These are phyloP conservation scores for Coprinopsis strossmayeri DNA, from an alignment of 768 basidiomycete species.

Conservation along the genomic window DNA sequence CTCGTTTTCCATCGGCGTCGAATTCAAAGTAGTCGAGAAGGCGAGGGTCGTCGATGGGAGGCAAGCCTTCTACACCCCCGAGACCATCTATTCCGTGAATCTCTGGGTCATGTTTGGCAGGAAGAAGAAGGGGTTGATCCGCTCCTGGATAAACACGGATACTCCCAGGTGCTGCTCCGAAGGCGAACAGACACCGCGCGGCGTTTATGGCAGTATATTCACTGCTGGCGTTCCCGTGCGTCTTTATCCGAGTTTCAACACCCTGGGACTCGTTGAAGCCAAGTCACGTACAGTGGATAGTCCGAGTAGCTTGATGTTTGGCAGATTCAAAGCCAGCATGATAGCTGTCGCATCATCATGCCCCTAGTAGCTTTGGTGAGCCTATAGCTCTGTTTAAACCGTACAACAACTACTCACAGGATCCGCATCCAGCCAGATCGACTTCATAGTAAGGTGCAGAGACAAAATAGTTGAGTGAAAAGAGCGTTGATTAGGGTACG, in stretches of 20 bases:
- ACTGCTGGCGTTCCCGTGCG: conserved; percentile 72
- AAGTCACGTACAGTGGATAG: conserved; percentile 63
- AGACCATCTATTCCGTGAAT: conserved; percentile 84
- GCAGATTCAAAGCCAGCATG: conserved; percentile 63
- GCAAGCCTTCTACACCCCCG: conserved; percentile 78
- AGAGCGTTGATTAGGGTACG: background rate
- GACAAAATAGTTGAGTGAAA: background rate
- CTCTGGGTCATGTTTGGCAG: conserved; percentile 57
- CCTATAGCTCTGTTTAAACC: background rate
- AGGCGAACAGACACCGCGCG: conserved; percentile 69
- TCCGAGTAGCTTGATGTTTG: conserved; percentile 65
- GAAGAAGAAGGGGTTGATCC: conserved; percentile 57
- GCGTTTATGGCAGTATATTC: conserved; percentile 66
- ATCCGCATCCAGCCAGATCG: conserved; percentile 2
- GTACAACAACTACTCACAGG: background rate
- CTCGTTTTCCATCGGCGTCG: conserved; percentile 30
- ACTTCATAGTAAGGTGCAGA: background rate
- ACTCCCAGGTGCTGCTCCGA: conserved; percentile 45
- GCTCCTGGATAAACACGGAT: conserved; percentile 69
- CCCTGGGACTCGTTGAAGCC: background rate
- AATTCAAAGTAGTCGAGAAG: conserved; percentile 46
- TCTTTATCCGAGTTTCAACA: conserved; percentile 34
- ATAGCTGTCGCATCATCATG: conserved; percentile 89
- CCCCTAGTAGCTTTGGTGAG: conserved; percentile 40
- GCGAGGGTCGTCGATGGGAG: conserved; percentile 36